Base-by-base conservation (phyloP, 495 filamentous ascomycete genomes). In the Talaromyces thailandensis region DNA sequence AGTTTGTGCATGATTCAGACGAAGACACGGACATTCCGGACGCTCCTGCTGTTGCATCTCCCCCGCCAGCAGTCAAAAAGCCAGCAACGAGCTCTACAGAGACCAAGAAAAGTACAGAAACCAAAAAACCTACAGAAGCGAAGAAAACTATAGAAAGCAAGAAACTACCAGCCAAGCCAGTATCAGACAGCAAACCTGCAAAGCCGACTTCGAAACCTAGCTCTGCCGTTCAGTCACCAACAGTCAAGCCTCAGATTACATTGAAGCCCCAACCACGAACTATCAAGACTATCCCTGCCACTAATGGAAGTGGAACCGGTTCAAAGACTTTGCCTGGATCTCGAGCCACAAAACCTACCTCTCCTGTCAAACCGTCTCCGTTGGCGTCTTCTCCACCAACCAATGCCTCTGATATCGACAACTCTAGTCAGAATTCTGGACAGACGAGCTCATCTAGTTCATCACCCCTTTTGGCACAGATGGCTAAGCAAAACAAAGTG, bases 1-100 rank as follows among this genome's bases (percentile, higher is more conserved):
- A 93, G 73, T 88, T 87, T 63, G 83, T 95, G 16, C 76, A 85
- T 52, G 86, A 90, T 63, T 93, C 91, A 0, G 88, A 90, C 66
- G 89, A 90, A 18, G 88, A 90, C 61, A 73, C 73, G 28, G 83
- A 83, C 40, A 75, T 81, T 69, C 72, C 72, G n/a, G 76, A 80
- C 60, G 71, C 64, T 73, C 81, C 62, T 70, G 66, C 64, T 75
- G 8, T 72, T 78, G 26, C 65, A 68, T 14, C 74, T 37, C 62
- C 64, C 29, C 61, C 65, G 18, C 61, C 65, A 21, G 67, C 66
- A 16, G 66, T 72, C 7, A 73, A 77, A 40, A 64, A 75, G 56
- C 74, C 76, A 62, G 64, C 67, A 52, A 16, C 35, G 60, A 35
- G 31, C 31, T 35, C 64, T 32, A 31, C 61, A 16, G 63, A 62